A percentile compares a stretch with the other conserved stretches of the same genome.
Conservation (phyloP, 371 early-diverging fungal genomes). For the Apophysomyces trapeziformis region DNA sequence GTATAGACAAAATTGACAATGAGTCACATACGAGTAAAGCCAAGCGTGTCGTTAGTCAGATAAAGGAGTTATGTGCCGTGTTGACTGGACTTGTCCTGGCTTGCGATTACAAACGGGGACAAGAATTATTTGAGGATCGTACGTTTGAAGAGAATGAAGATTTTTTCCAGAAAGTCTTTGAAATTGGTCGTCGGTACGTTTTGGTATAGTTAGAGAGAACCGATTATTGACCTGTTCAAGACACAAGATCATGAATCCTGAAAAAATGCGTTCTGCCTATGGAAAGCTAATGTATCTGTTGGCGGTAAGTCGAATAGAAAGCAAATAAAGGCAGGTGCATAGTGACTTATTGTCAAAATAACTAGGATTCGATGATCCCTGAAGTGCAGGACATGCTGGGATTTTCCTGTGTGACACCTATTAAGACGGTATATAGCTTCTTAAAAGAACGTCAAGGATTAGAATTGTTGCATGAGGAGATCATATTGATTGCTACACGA, state of each 20-base stretch:
- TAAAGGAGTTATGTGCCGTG: slow-evolving; percentile 93
- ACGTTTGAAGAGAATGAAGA: slow-evolving; percentile 86
- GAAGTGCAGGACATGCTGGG: slow-evolving; percentile 86
- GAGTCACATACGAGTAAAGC: slow-evolving; percentile 80
- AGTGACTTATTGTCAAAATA: slow-evolving; percentile 1
- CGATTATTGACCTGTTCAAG: slow-evolving; percentile 16
- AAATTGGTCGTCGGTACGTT: slow-evolving; percentile 83
- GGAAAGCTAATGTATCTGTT: slow-evolving; percentile 95
- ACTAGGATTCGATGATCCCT: slow-evolving; percentile 81
- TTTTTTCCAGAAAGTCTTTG: slow-evolving; percentile 91
- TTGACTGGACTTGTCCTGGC: slow-evolving; percentile 88
- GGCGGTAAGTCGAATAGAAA: slow-evolving; percentile 45
- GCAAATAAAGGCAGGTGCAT: background rate
- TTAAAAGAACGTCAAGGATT: slow-evolving; percentile 70
- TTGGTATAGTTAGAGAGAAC: background rate
- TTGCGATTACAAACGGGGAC: slow-evolving; percentile 85
- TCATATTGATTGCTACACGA: slow-evolving; percentile 82
- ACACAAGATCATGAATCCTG: slow-evolving; percentile 98
- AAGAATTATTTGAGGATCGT: slow-evolving; percentile 84
- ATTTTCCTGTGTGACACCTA: slow-evolving; percentile 80
- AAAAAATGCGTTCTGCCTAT: slow-evolving; percentile 94
- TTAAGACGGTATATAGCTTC: slow-evolving; percentile 86
- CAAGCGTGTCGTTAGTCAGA: slow-evolving; percentile 92
- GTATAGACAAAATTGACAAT: slow-evolving; percentile 93
- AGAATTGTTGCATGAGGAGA: slow-evolving; percentile 78